Evolutionary conservation across 1,284 basidiomycete species (phyloP), one percentile per base, ranked within the genome.

Genomic region (Apiotrichum mycotoxinovorans): DNA sequence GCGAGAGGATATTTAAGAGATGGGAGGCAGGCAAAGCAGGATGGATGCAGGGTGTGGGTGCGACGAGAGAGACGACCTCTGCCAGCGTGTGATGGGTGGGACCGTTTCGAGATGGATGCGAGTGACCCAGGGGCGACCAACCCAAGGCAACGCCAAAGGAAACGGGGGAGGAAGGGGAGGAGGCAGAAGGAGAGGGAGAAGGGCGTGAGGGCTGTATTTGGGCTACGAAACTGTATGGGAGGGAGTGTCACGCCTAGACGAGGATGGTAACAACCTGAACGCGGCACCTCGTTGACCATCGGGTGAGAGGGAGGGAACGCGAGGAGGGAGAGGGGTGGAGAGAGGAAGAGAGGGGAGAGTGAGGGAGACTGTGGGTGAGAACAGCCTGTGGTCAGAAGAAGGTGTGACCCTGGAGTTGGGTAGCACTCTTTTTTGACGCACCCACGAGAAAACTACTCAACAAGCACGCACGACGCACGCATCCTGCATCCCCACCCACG

Each of bases 21-120:
- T 46, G 57, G 52, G 57, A 49, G 54, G 27, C 40, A 35, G 27
- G 23, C 44, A 47, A 27, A 26, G 30, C 26, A 43, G 49, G 9
- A 37, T 37, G 35, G 9, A 37, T 8, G 33, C 33, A 15, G 52
- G 34, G n/a, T 20, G 35, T 41, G 47, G 41, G 47, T 46, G 52
- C 42, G 54, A 48, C 42, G 33, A 27, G 22, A 33, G 34, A 33
- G 25, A 25, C 17, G n/a, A 14, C 41, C 41, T 22, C 42, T 43
- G 14, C 33, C 46, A 18, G 46, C 33, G 30, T 23, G 46, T 23
- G n/a, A n/a, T n/a, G 52, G 59, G 44, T 53, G 60, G 60, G 56
- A 61, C 46, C 38, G 60, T 61, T 61, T 61, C 60, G 60, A 51
- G 52, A 53, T 54, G 51, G 54, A 54, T 53, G 52, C 51, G 35